A percentile compares a stretch with the other conserved stretches of the same genome.
These are phyloP conservation scores for Rhynchosporium agropyri DNA, from an alignment of 2,329 filamentous ascomycete species.

Conservation along the genomic window DNA sequence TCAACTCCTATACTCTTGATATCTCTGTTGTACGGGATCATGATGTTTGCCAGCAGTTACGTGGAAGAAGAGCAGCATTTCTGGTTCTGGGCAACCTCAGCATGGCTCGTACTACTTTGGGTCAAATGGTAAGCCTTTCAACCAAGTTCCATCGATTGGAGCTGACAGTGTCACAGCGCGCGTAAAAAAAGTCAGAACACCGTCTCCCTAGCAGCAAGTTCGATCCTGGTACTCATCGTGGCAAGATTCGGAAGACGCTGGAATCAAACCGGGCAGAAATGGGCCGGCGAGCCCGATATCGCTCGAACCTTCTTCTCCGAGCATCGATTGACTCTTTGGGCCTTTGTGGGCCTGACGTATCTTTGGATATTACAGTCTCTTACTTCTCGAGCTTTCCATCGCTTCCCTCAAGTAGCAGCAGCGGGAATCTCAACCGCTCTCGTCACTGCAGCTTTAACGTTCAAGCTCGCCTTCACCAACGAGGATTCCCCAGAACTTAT, in stretches of 20 bases:
- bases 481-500: conserved; percentile 87
- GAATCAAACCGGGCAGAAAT: conserved; percentile 98
- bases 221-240: conserved; percentile 56
- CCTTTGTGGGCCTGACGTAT: conserved; percentile 70
- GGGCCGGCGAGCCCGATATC: conserved; percentile 86
- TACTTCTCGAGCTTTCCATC: conserved; percentile 33
- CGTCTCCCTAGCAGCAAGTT: conserved; percentile 28
- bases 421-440: conserved; percentile 46
- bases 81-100: conserved; percentile 88
- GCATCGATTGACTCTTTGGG: conserved; percentile 73
- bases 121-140: conserved; percentile 45
- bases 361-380: conserved; percentile 48
- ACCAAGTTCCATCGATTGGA: neutral
- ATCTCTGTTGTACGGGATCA: conserved; percentile 68
- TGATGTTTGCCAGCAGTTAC: conserved; percentile 99
- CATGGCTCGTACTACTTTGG: conserved; percentile 64
- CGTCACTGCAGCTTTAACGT: conserved; percentile 66
- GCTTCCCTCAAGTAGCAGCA: conserved; percentile 38
- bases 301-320: conserved; percentile 69
- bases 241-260: conserved; percentile 75
- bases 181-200: conserved; percentile 28
- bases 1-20: conserved; percentile 53
- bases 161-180: conserved; percentile 34
- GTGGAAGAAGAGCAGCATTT: conserved; percentile 98
- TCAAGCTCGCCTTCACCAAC: conserved; percentile 87